Evolutionary conservation across 2,329 filamentous ascomycete species (phyloP).

Genomic region (Sporothrix curviconia): DNA sequence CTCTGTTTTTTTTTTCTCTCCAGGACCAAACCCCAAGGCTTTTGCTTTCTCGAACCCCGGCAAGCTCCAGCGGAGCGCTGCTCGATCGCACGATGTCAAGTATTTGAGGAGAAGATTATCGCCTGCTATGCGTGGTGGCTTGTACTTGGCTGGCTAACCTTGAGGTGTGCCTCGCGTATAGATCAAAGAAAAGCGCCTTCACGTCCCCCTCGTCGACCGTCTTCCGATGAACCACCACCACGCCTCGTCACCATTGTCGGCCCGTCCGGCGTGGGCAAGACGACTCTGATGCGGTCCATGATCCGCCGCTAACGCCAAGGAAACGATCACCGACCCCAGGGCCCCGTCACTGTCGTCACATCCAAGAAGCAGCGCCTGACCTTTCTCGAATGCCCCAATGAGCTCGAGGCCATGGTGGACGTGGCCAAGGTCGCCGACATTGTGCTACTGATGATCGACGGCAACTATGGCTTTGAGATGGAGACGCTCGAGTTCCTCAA

Average conservation of each 20-base stretch:
- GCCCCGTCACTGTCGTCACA: constrained; percentile 91
- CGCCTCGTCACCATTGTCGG: constrained; percentile 91
- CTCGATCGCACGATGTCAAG: constrained; percentile 63
- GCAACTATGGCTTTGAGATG: constrained; percentile 99
- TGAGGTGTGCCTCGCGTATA: constrained; percentile 27
- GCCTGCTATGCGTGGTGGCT: too few species aligned
- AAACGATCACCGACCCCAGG: constrained; percentile 80
- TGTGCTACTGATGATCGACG: constrained; percentile 95
- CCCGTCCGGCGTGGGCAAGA: constrained; percentile 50
- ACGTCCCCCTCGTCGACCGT: constrained; percentile 94
- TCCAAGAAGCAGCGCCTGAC: constrained; percentile 93
- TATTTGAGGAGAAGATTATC: too few species aligned
- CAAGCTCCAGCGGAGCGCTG: constrained; percentile 67
- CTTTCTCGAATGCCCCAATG: constrained; percentile 95
- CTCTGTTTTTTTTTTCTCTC: too few species aligned
- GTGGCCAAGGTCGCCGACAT: constrained; percentile 96
- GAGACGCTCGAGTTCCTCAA: constrained; percentile 99
- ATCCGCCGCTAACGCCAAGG: constrained; percentile 93
- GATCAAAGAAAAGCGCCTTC: constrained; percentile 92
- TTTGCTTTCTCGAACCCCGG: constrained; percentile 81
- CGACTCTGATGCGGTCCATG: constrained; percentile 60
- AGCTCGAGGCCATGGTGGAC: constrained; percentile 93
- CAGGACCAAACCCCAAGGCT: constrained; percentile 79
- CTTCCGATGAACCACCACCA: constrained; percentile 88
- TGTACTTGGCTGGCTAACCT: too few species aligned